Evolutionary conservation across 129 eudicot species (phyloP), one percentile per base, ranked within the genome.

Genomic region (Chrysanthemum makinoi): DNA sequence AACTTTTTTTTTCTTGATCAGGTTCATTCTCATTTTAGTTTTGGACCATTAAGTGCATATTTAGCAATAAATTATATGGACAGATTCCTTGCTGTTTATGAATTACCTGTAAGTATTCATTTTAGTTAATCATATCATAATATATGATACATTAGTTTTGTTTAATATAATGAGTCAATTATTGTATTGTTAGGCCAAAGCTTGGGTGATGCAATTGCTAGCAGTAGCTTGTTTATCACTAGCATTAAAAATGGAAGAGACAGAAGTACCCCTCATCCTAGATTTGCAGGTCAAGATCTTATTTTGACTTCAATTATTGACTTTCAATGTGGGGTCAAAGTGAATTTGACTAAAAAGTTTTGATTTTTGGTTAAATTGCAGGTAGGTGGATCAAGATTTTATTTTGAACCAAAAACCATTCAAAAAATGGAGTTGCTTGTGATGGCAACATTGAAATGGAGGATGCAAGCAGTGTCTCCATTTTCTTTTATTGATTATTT

Each of bases 371-470:
- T 49, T 68, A n/a, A 66, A 62, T 49, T 59, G 16, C 78, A 88
- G 95, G 76, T 83, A 59, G 82, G 85, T 67, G 85, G 85, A 51
- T 74, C 91, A 7, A 83, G 76, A 72, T 86, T 79, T 72, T 57
- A 83, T 47, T 88, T 88, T 79, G 91, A 86, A 73, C 85, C 89
- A n/a, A 88, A 56, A 86, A 79, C 96, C 33, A 81, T 88, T 63
- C 85, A 86, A 69, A 86, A 80, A 82, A 88, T 88, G 96, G 96
- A 89, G 77, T 73, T 89, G 43, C 85, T 89, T 77, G 96, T 89
- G 69, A 53, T 83, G 84, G 79, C 77, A 51, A 86, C 96, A 22
- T 77, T 89, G 85, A 89, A 86, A 62, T 89, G 91, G 96, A 83
- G 96, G 80, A 83, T 86, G 86, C 87, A 89, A n/a, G 68, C 91